phyloP scores from a whole-genome alignment of 202 grass and related monocot species.

The Cymbopogon flexuosus region DNA sequence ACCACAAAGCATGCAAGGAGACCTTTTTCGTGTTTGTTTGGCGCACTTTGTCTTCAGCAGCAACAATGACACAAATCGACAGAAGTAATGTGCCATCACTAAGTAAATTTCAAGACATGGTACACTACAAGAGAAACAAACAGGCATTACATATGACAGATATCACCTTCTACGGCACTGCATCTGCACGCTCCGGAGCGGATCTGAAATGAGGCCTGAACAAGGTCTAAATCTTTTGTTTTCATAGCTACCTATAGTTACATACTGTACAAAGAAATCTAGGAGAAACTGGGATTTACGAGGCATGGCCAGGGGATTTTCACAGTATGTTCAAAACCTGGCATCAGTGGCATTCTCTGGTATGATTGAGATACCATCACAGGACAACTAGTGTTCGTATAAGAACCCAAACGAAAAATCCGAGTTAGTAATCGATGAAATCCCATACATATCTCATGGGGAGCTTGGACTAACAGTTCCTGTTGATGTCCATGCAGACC shows the following conservation, averaged over 20 bases:
- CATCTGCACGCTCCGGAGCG: neutral
- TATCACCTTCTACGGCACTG: neutral
- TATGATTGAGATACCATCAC: neutral
- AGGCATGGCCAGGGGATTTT: neutral
- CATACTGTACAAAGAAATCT: slow-evolving; percentile 17
- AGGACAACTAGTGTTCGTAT: neutral
- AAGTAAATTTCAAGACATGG: neutral
- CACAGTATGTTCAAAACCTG: neutral
- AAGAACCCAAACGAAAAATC: slow-evolving; percentile 5
- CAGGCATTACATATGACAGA: neutral
- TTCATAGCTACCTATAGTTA: slow-evolving; percentile 1
- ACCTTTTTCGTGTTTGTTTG: neutral
- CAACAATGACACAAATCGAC: neutral
- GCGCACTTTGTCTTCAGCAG: neutral
- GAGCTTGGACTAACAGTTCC: neutral
- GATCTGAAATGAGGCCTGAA: neutral
- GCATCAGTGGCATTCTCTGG: neutral
- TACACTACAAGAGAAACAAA: neutral
- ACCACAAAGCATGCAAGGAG: neutral
- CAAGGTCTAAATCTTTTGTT: neutral
- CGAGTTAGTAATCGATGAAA: neutral
- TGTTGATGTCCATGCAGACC: neutral
- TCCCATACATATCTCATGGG: neutral
- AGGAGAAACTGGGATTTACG: slow-evolving; percentile 16
- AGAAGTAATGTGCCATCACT: neutral